Evolutionary conservation across 2,329 filamentous ascomycete genomes (phyloP).

Genomic region (Mycocentrospora acerina): DNA sequence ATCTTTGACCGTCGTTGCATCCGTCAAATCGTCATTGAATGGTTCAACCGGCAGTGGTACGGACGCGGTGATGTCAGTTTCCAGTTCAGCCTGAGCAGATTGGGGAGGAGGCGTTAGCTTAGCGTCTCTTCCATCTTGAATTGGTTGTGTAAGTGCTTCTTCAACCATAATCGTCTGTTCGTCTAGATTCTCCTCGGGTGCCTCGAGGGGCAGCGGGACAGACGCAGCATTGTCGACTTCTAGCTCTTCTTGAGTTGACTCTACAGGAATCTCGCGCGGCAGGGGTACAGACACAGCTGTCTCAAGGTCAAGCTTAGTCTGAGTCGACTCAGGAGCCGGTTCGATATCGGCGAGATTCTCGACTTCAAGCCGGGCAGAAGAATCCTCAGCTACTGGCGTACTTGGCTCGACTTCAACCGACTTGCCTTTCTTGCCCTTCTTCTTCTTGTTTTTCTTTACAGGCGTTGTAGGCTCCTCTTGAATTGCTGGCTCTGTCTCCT

Average conservation of each 20-base stretch:
- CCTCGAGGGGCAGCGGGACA: not conserved
- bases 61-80: no score
- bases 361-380: not conserved
- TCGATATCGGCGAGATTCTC: not conserved
- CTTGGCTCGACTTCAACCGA: slow-evolving; percentile 10
- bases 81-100: no score
- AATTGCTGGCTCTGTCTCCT: not conserved
- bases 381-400: slow-evolving; percentile 9
- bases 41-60: no score
- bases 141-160: no score
- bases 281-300: no score
- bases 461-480: slow-evolving; percentile 8
- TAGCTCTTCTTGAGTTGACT: slow-evolving; percentile 7
- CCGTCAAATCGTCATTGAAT: no score
- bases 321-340: no score
- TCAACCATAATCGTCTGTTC: not conserved
- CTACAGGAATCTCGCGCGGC: slow-evolving; percentile 3
- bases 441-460: slow-evolving; percentile 24
- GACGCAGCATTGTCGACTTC: slow-evolving; percentile 2
- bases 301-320: no score
- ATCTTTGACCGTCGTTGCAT: no score
- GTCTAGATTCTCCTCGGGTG: not conserved
- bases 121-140: no score
- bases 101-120: no score
- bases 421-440: slow-evolving; percentile 23